These are phyloP conservation scores for Leccinum pallidistipes DNA, from an alignment of 1,284 basidiomycete genomes.

Conservation along the genomic window DNA sequence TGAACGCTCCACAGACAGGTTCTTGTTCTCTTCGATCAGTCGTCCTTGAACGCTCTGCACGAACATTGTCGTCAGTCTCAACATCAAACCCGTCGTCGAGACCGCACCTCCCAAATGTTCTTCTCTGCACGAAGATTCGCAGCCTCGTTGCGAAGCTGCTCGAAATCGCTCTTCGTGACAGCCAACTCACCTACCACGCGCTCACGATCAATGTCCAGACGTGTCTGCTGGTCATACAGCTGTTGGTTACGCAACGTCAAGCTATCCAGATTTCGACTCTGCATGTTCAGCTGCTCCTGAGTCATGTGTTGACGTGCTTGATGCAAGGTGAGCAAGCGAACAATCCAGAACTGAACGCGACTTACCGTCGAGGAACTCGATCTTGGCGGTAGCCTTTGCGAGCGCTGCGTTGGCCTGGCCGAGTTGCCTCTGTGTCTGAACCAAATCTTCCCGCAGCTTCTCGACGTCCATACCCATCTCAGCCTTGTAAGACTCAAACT, in stretches of 20 bases:
- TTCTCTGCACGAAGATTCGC: slow-evolving; percentile 90
- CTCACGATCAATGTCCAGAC: slow-evolving; percentile 64
- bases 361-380: slow-evolving; percentile 72
- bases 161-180: slow-evolving; percentile 55
- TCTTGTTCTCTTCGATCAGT: slow-evolving; percentile 83
- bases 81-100: not conserved
- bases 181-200: slow-evolving; percentile 65
- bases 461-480: slow-evolving; percentile 79
- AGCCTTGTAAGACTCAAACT: slow-evolving; percentile 74
- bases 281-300: slow-evolving; percentile 58
- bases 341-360: not conserved
- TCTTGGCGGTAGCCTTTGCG: slow-evolving; percentile 80
- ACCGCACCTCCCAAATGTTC: slow-evolving; percentile 83
- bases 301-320: slow-evolving; percentile 67
- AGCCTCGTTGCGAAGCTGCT: slow-evolving; percentile 80
- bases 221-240: slow-evolving; percentile 67
- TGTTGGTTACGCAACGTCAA: slow-evolving; percentile 65
- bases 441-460: slow-evolving; percentile 69
- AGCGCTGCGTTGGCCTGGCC: slow-evolving; percentile 65
- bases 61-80: slow-evolving; percentile 6
- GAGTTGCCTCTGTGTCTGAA: slow-evolving; percentile 63
- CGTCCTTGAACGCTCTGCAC: slow-evolving; percentile 73
- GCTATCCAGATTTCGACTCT: slow-evolving; percentile 60
- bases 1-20: slow-evolving; percentile 76
- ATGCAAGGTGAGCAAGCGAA: slow-evolving; percentile 5